These are phyloP conservation scores for Cicer pinnatifidum DNA, from an alignment of 306 rosid genomes.

Conservation along the genomic window DNA sequence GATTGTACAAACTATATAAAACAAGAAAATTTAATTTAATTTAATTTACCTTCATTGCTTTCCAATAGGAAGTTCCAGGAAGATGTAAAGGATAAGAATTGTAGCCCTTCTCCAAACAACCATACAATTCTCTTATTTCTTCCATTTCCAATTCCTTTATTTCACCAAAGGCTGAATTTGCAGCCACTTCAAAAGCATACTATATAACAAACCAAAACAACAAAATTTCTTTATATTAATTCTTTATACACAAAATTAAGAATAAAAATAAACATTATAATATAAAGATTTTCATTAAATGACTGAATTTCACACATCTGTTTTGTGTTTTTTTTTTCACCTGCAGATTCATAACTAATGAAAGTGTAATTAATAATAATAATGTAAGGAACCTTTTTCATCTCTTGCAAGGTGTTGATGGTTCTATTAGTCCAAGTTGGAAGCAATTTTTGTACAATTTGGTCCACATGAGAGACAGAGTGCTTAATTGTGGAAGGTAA, in stretches of 20 bases:
- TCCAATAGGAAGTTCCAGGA: slow-evolving; percentile 73
- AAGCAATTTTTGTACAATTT: slow-evolving; percentile 57
- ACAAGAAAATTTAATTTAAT: neutral
- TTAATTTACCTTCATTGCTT: slow-evolving; percentile 70
- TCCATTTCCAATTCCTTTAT: slow-evolving; percentile 61
- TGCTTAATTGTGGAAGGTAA: slow-evolving; percentile 60
- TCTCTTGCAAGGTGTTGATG: slow-evolving; percentile 79
- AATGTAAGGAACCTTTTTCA: slow-evolving; percentile 69
- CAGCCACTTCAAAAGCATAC: slow-evolving; percentile 93
- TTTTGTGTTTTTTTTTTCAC: no score
- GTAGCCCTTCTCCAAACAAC: slow-evolving; percentile 79
- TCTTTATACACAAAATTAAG: neutral
- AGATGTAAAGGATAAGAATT: slow-evolving; percentile 80
- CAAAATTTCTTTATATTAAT: neutral
- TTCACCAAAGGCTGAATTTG: slow-evolving; percentile 74
- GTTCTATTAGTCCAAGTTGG: slow-evolving; percentile 65
- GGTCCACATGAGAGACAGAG: slow-evolving; percentile 69
- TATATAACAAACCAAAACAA: slow-evolving; percentile 30
- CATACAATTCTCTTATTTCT: slow-evolving; percentile 66
- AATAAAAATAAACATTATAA: no score
- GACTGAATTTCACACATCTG: no score
- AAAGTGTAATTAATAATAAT: neutral
- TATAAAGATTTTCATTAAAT: no score
- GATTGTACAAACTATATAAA: neutral
- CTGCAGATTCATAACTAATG: neutral